Base-by-base conservation (phyloP, 192 early-diverging fungal species). In the Mortierella claussenii region DNA sequence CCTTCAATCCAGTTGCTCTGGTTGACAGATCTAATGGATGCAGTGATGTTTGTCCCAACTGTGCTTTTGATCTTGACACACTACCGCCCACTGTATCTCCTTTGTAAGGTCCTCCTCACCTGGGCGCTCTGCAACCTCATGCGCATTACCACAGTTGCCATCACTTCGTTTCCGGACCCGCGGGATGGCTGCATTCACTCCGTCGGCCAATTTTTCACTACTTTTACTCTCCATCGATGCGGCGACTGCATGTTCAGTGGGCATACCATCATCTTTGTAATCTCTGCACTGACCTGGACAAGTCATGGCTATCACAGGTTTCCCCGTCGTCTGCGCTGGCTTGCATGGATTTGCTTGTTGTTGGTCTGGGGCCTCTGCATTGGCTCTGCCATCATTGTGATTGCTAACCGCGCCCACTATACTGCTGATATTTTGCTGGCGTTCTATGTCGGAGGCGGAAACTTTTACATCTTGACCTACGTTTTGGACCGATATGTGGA, bases 181-280 rank as follows among this genome's bases (percentile, higher is more conserved):
- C 84, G 89, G 2, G 68, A 81, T 4, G 78, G 81, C 1, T 90
- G 89, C 59, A 70, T 85, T 50, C 87, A 84, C 51, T 83, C 80
- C 2, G 21, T 66, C 2, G 85, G 82, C 46, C 83, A 87, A 36
- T 81, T 88, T 59, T 88, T 89, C 47, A 85, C 85, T 1, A 76
- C 85, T 3, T 89, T 90, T 52, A 57, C 71, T 17, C 32, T 87
- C 36, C 88, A 89, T 28, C 74, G 88, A 8, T 90, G 89, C 63
- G 89, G 89, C 28, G 89, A 90, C 45, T 83, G 82, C 23, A 90
- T 89, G 44, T 90, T 86, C 57, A 86, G 84, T 23, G 89, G 89
- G 26, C 89, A 90, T 67, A 88, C 89, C 10, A 60, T 87, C 31
- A 86, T 90, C 18, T 86, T 89, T 64, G 83, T 88, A 0, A 79